phyloP scores from a whole-genome alignment of 164 flowering plant genomes.

The Stephania japonica region DNA sequence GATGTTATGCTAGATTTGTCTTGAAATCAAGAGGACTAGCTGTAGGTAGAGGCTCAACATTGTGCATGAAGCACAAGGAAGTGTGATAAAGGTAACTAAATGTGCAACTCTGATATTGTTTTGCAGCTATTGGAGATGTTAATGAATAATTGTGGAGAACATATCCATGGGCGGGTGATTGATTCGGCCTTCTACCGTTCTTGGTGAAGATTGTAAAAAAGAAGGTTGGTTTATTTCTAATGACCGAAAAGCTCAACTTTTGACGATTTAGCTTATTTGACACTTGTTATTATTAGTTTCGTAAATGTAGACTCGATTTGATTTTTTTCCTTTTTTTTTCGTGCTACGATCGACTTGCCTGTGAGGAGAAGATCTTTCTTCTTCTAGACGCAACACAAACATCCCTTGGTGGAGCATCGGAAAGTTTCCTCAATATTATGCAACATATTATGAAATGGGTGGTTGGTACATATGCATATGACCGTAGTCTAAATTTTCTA shows the following conservation, averaged over 20 bases:
- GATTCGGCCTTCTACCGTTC: conserved; percentile 60
- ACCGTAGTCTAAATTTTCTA: no score
- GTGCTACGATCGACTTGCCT: conserved; percentile 62
- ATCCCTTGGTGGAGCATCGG: conserved; percentile 92
- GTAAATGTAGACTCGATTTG: not conserved
- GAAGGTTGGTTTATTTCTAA: conserved; percentile 51
- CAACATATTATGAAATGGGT: no score
- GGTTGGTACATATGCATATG: no score
- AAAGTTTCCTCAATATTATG: no score
- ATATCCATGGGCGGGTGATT: conserved; percentile 68
- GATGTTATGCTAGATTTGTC: no score
- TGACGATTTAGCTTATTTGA: not conserved
- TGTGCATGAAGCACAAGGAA: no score
- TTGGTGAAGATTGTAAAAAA: conserved; percentile 96
- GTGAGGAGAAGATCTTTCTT: conserved; percentile 87
- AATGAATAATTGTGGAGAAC: conserved; percentile 93
- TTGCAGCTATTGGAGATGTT: no score
- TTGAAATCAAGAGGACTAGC: no score
- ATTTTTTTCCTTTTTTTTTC: conserved; percentile 4
- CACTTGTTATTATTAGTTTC: not conserved
- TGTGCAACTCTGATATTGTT: no score
- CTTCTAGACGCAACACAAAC: conserved; percentile 96
- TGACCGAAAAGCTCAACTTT: not conserved
- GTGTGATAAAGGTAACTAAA: no score
- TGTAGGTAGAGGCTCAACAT: no score